phyloP scores from a whole-genome alignment of 169 alveolate species.

The Theileria sp. region DNA sequence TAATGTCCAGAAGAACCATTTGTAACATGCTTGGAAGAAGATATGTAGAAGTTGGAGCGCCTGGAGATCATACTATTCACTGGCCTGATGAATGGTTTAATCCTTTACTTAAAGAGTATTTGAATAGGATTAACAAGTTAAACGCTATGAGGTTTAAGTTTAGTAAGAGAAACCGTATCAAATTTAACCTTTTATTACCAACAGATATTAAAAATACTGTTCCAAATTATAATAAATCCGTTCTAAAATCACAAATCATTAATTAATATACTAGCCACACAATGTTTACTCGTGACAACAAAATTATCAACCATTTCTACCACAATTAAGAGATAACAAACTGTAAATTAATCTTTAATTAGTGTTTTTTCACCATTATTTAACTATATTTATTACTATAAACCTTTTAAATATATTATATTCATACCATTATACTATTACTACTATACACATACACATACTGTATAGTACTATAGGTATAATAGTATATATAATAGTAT shows the following conservation, averaged over 20 bases:
- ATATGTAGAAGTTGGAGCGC: slow-evolving; percentile 67
- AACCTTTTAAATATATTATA: no score
- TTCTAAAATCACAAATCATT: not conserved
- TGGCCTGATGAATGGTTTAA: slow-evolving; percentile 81
- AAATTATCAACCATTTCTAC: no score
- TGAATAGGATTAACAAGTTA: slow-evolving; percentile 56
- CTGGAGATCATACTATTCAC: slow-evolving; percentile 77
- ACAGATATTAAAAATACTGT: not conserved
- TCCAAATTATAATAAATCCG: not conserved
- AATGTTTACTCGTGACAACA: no score
- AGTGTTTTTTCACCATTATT: no score
- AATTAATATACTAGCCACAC: no score
- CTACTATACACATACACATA: not conserved
- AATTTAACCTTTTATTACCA: not conserved
- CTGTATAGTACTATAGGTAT: no score
- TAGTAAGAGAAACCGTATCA: slow-evolving; percentile 21
- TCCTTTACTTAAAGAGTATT: slow-evolving; percentile 73
- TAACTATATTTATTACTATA: no score
- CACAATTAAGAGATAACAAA: no score
- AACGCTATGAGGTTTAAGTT: slow-evolving; percentile 33
- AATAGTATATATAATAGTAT: not conserved
- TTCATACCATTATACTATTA: no score
- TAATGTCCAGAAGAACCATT: slow-evolving; percentile 70
- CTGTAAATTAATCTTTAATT: no score
- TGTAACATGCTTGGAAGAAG: slow-evolving; percentile 74